Conservation (phyloP, 768 basidiomycete genomes). For the Saitozyma podzolica region DNA sequence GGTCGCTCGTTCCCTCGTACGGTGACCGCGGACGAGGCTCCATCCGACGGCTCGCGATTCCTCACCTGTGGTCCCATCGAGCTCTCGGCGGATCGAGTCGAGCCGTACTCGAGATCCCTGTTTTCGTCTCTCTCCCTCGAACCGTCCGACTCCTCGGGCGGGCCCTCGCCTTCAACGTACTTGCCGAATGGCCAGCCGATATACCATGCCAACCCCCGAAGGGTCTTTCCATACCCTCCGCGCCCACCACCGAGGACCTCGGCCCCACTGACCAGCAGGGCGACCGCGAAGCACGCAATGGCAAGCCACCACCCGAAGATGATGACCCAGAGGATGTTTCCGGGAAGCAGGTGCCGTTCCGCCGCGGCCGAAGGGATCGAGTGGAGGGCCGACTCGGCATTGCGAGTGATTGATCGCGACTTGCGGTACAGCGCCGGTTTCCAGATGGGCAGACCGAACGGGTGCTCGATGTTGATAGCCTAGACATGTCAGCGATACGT, state of each 20-base stretch:
- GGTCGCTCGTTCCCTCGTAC: constrained; percentile 15
- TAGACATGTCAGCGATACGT: constrained; percentile 18
- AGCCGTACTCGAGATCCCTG: background rate
- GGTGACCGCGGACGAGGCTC: constrained; percentile 29
- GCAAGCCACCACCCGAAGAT: constrained; percentile 94
- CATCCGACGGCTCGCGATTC: constrained; percentile 30
- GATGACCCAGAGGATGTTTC: constrained; percentile 88
- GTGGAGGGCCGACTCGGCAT: constrained; percentile 93
- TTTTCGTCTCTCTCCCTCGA: constrained; percentile 5
- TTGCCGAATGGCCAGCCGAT: constrained; percentile 98
- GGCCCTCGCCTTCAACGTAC: constrained; percentile 79
- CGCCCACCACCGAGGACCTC: constrained; percentile 74
- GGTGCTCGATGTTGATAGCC: constrained; percentile 94
- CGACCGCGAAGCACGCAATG: constrained; percentile 66
- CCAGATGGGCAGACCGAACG: constrained; percentile 99
- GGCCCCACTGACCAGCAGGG: constrained; percentile 65
- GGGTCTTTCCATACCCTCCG: constrained; percentile 74
- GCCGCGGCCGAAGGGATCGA: constrained; percentile 87
- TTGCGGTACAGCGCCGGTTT: constrained; percentile 99
- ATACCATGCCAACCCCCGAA: constrained; percentile 94
- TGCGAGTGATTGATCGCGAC: constrained; percentile 89
- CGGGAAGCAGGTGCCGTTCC: constrained; percentile 86
- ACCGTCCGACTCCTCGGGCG: constrained; percentile 40
- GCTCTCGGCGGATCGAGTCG: background rate
- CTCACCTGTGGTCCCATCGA: background rate